These are phyloP conservation scores for Saussurea involucrata DNA, from an alignment of 129 eudicot genomes.

Conservation along the genomic window DNA sequence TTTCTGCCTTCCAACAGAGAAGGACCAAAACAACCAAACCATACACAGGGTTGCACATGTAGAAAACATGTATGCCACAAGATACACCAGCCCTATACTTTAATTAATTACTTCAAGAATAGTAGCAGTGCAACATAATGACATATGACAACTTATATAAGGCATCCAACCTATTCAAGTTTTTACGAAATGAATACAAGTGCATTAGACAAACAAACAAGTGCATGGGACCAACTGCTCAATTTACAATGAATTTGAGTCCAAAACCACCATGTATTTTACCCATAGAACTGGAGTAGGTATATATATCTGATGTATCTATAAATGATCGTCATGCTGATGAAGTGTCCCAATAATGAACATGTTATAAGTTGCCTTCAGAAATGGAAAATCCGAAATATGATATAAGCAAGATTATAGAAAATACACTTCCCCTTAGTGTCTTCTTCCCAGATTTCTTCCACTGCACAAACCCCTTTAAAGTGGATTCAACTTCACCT, in stretches of 20 bases:
- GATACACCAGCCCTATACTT: neutral
- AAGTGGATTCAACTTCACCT: neutral
- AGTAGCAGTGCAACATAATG: neutral
- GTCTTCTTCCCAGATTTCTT: too few species aligned
- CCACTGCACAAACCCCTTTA: neutral
- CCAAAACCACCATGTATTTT: neutral
- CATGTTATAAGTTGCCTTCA: neutral
- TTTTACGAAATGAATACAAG: neutral
- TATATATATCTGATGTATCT: neutral
- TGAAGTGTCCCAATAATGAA: neutral
- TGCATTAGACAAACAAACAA: neutral
- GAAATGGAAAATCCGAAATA: neutral
- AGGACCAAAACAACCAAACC: neutral
- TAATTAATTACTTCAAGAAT: slow-evolving; percentile 4
- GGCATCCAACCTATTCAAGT: neutral
- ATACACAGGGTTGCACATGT: neutral
- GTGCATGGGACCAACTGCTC: neutral
- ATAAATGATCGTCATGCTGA: neutral
- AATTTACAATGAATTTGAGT: neutral
- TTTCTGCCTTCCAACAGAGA: slow-evolving; percentile 1
- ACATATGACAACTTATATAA: neutral
- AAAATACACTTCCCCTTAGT: too few species aligned
- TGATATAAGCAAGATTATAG: neutral
- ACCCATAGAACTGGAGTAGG: neutral
- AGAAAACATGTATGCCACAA: neutral